Conservation (phyloP, 2,329 filamentous ascomycete species). For the Colletotrichum sp. region DNA sequence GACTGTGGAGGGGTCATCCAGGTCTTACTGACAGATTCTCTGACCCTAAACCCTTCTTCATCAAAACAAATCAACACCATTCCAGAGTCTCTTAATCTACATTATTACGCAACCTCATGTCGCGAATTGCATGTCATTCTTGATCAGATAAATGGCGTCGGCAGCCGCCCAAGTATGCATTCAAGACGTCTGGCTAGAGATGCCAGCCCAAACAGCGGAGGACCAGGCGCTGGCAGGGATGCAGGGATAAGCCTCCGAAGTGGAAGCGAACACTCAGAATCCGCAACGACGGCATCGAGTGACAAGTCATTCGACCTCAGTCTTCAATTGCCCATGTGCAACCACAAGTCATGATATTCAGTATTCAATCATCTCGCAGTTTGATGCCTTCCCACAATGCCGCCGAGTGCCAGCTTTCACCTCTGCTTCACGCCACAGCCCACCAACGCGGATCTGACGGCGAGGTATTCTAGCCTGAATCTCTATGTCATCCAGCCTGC, state of each 20-base stretch:
- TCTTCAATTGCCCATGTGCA: not conserved
- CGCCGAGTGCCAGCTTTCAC: not conserved
- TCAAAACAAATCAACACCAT: not conserved
- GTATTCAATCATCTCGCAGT: not conserved
- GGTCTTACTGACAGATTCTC: not conserved
- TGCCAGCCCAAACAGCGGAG: not conserved
- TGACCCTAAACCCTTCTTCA: not conserved
- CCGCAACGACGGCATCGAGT: not conserved
- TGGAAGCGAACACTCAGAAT: not conserved
- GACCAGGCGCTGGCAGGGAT: slow-evolving; percentile 5
- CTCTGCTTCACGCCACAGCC: not conserved
- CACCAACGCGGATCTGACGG: not conserved
- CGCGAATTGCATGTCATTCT: not conserved
- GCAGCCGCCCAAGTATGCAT: not conserved
- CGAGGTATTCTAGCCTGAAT: not conserved
- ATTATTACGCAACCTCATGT: not conserved
- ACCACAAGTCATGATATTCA: not conserved
- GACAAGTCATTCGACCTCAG: not conserved
- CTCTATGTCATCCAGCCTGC: not conserved
- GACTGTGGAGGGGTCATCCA: not conserved
- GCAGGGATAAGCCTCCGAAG: slow-evolving; percentile 13
- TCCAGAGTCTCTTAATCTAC: not conserved
- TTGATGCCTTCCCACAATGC: not conserved
- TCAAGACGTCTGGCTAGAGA: not conserved
- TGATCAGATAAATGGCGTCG: not conserved